Conservation (phyloP, 2,329 filamentous ascomycete species). For the Trichophaea hybrida region DNA sequence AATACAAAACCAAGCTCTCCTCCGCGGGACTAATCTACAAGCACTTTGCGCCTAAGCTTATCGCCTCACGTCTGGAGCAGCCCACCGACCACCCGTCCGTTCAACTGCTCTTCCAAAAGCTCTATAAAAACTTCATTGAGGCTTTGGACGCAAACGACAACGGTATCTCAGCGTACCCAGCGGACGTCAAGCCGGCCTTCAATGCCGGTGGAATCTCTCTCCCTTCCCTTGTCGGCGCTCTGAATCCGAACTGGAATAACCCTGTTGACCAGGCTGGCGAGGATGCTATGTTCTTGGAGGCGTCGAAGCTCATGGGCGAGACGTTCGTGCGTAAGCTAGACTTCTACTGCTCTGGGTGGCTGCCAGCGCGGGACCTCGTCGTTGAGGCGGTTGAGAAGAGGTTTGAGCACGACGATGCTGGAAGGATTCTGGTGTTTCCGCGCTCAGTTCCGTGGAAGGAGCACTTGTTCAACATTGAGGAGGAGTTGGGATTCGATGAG, state of each 20-base stretch:
- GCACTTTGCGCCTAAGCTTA: constrained; percentile 79
- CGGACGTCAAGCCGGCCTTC: constrained; percentile 65
- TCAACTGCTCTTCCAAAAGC: constrained; percentile 63
- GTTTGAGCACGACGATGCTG: constrained; percentile 51
- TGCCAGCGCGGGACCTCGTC: constrained; percentile 72
- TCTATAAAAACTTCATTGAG: constrained; percentile 89
- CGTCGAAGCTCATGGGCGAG: constrained; percentile 72
- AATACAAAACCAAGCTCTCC: constrained; percentile 72
- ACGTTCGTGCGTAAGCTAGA: constrained; percentile 72
- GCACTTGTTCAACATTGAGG: constrained; percentile 79
- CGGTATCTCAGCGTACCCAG: constrained; percentile 71
- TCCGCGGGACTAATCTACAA: constrained; percentile 89
- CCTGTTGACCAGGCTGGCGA: constrained; percentile 55
- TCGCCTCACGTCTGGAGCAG: constrained; percentile 51
- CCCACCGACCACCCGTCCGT: constrained; percentile 52
- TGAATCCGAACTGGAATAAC: constrained; percentile 74
- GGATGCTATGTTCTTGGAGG: constrained; percentile 62
- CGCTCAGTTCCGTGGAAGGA: constrained; percentile 89
- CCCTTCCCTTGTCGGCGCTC: constrained; percentile 63
- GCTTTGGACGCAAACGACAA: constrained; percentile 97
- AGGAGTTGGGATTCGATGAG: constrained; percentile 36
- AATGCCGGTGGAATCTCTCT: constrained; percentile 70
- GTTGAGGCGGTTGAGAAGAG: constrained; percentile 59
- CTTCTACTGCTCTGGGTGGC: constrained; percentile 62
- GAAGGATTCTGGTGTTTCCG: constrained; percentile 68